Evolutionary conservation across 352 stramenopile genomes (phyloP), one percentile per base, ranked within the genome.

Genomic region (Globisporangium cederbergense): DNA sequence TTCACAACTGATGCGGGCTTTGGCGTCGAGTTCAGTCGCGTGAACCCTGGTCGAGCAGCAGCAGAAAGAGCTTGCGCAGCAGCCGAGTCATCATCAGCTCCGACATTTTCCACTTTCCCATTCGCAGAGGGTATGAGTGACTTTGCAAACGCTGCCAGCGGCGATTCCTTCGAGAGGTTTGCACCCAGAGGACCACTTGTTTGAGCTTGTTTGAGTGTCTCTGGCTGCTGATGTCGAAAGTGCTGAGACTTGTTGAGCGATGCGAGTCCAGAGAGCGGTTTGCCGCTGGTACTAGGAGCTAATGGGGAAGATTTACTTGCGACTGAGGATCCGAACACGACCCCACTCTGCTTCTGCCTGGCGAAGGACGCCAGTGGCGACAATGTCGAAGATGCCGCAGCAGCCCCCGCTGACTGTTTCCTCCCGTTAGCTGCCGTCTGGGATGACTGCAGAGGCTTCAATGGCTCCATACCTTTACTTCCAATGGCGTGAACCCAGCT

Each of bases 231-330:
- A 11, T 43, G 34, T 11, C 55, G n/a, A n/a, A 58, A 51, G 0
- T 53, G 49, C 2, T 65, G 55, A 10, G 50, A 34, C 43, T 61
- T 66, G n/a, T 58, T 40, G 40, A 66, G 58, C 4, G 58, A 36
- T 34, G 64, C 50, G 2, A 70, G 38, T n/a, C 16, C 64, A 10
- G 58, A 70, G 1, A 59, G n/a, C n/a, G 49, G 52, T 5, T 38
- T 50, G 22, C 14, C 49, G 16, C 47, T 38, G n/a, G 10, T 43
- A 18, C 9, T 4, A 18, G 16, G 13, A 46, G 43, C 2, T 22
- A 52, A 1, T 32, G 46, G 7, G 30, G n/a, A 14, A 13, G 8
- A 16, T 18, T 58, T 58, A 14, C 18, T 65, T 1, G 13, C 56
- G 43, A 61, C 38, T 61, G 55, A 22, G 34, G 55, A 51, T 8